Evolutionary conservation across 176 grass and related monocot species (phyloP).

Genomic region (Oryza coarctata): DNA sequence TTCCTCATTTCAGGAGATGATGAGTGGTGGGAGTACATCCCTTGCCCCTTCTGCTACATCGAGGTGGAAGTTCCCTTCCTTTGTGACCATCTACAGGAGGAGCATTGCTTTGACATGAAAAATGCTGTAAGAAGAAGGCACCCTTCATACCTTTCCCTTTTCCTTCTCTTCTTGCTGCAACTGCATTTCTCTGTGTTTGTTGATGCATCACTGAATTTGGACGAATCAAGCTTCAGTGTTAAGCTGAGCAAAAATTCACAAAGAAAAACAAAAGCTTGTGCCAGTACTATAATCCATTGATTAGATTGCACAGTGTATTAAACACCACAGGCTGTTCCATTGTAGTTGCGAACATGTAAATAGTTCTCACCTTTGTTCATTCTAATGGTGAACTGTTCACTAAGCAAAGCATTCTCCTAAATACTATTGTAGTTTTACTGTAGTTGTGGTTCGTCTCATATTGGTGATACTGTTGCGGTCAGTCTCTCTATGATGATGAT

Average conservation of each 20-base stretch:
- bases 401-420: background rate
- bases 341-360: background rate
- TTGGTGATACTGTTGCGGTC: background rate
- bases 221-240: background rate
- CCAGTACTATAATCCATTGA: background rate
- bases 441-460: background rate
- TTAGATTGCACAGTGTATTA: background rate
- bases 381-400: background rate
- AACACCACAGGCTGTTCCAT: background rate
- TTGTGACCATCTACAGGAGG: conserved; percentile 58
- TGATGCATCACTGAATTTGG: background rate
- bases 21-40: conserved; percentile 65
- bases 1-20: conserved; percentile 42
- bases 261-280: background rate
- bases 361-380: background rate
- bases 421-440: background rate
- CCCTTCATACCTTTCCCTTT: background rate
- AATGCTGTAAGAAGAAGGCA: conserved; percentile 42
- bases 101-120: conserved; percentile 66
- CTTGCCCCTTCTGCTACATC: conserved; percentile 66
- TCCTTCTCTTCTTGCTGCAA: background rate
- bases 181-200: conserved; percentile 7
- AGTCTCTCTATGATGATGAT: background rate
- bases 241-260: background rate
- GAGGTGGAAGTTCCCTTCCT: conserved; percentile 58